Percentiles rank a stretch among this genome's conserved stretches.
These are phyloP conservation scores for Phytophthora meadii DNA, from an alignment of 352 stramenopile species.

Conservation along the genomic window DNA sequence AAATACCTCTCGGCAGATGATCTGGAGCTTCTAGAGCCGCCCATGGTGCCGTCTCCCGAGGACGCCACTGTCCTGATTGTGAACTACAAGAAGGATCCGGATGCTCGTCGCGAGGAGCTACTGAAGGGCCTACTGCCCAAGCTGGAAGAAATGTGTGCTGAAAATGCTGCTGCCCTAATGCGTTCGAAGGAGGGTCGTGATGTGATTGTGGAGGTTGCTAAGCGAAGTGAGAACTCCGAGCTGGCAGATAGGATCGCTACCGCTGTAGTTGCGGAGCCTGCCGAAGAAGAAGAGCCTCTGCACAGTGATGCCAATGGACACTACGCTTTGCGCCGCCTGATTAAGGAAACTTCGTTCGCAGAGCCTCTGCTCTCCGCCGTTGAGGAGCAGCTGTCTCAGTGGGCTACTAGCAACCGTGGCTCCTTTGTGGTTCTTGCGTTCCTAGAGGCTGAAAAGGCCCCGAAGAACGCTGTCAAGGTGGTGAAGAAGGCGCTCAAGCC, in stretches of 20 bases:
- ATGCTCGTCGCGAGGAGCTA: conserved; percentile 75
- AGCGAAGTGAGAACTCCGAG: conserved; percentile 61
- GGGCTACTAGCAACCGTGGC: conserved; percentile 77
- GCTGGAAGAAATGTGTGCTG: conserved; percentile 79
- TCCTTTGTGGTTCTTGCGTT: conserved; percentile 88
- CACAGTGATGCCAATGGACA: conserved; percentile 80
- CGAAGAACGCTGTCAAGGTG: conserved; percentile 52
- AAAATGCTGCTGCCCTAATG: conserved; percentile 67
- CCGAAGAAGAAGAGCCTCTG: conserved; percentile 60
- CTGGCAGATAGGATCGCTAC: conserved; percentile 55
- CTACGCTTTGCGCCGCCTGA: conserved; percentile 73
- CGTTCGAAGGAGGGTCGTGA: conserved; percentile 84
- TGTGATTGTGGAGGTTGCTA: conserved; percentile 83
- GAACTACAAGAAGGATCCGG: conserved; percentile 91
- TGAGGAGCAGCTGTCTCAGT: conserved; percentile 51
- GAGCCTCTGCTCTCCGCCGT: conserved; percentile 61
- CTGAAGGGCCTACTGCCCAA: conserved; percentile 82
- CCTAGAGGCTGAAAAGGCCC: conserved; percentile 69
- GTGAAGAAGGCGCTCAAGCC: conserved; percentile 73
- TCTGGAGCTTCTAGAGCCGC: conserved; percentile 70
- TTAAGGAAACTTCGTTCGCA: conserved; percentile 75
- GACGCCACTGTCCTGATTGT: conserved; percentile 66
- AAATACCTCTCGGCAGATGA: conserved; percentile 88
- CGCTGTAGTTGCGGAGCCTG: conserved; percentile 49
- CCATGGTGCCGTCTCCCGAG: conserved; percentile 73